Evolutionary conservation across 176 grass and related monocot genomes (phyloP).

Genomic region (Ensete ventricosum): DNA sequence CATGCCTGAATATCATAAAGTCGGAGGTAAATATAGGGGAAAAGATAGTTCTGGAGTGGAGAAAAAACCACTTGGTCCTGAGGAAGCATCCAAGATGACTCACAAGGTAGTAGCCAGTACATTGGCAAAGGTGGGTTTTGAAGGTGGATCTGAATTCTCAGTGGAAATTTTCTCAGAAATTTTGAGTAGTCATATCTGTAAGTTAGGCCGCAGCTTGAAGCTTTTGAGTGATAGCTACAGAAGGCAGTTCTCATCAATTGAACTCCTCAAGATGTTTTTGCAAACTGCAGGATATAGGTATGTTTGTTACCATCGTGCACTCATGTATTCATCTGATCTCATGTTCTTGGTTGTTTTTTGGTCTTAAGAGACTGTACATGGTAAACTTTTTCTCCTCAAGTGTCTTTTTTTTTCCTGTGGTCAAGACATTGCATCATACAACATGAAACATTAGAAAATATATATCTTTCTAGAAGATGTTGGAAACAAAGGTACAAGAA

Average conservation of each 20-base stretch:
- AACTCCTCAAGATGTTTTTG: slow-evolving; percentile 95
- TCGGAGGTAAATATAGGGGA: slow-evolving; percentile 89
- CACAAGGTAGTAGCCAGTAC: slow-evolving; percentile 45
- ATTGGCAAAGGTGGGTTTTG: slow-evolving; percentile 42
- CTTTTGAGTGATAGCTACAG: slow-evolving; percentile 83
- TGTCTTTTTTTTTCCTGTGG: neutral
- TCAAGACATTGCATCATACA: neutral
- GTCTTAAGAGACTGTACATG: neutral
- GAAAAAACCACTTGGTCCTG: slow-evolving; percentile 59
- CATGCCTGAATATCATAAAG: slow-evolving; percentile 88
- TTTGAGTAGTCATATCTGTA: slow-evolving; percentile 55
- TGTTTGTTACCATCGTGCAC: slow-evolving; percentile 12
- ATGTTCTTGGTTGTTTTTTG: slow-evolving; percentile 5
- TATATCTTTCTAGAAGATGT: neutral
- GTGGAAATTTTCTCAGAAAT: slow-evolving; percentile 78
- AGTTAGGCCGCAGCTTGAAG: slow-evolving; percentile 64
- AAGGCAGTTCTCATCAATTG: slow-evolving; percentile 83
- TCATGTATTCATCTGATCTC: slow-evolving; percentile 3
- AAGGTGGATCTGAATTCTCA: slow-evolving; percentile 56
- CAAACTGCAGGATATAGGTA: slow-evolving; percentile 76
- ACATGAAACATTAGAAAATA: neutral
- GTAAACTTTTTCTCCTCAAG: neutral
- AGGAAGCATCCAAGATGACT: slow-evolving; percentile 60
- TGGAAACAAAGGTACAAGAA: neutral
- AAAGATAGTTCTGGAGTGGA: slow-evolving; percentile 58